Percentiles rank a stretch among this genome's conserved stretches.
Evolutionary conservation across 225 moss, liverwort and hornwort genomes (phyloP).

Genomic region (Lunularia cruciata): DNA sequence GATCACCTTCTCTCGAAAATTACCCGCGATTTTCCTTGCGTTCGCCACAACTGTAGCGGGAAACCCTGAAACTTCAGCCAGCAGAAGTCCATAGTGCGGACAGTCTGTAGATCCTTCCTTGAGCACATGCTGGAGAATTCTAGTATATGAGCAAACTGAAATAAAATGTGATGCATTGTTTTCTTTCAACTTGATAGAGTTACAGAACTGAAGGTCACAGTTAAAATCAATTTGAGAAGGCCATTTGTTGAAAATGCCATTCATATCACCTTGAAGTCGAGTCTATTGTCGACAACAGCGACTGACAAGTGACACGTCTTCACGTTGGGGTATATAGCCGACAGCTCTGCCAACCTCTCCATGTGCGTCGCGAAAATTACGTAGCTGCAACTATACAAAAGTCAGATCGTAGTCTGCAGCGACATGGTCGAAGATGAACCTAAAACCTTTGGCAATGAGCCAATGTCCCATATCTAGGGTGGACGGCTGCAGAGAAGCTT

Average conservation of each 20-base stretch:
- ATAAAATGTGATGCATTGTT: neutral
- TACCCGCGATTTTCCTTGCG: constrained; percentile 53
- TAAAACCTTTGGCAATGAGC: neutral
- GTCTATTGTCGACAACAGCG: constrained; percentile 52
- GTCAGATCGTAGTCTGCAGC: no score
- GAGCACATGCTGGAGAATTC: constrained; percentile 60
- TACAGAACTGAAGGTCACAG: no score
- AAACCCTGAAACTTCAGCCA: constrained; percentile 81
- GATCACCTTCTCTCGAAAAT: constrained; percentile 28
- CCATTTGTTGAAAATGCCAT: neutral
- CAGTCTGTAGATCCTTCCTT: constrained; percentile 68
- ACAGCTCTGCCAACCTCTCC: constrained; percentile 68
- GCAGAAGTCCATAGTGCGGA: constrained; percentile 80
- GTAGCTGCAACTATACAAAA: constrained; percentile 68
- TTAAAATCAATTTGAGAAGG: neutral
- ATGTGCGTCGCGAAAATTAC: constrained; percentile 93
- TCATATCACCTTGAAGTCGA: constrained; percentile 72
- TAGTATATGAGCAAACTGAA: neutral
- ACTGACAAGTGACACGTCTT: constrained; percentile 74
- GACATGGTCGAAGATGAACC: no score
- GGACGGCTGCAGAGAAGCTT: neutral
- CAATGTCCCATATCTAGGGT: neutral
- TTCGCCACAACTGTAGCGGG: constrained; percentile 59
- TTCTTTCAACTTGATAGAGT: neutral
- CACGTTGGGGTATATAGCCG: constrained; percentile 75